phyloP scores from a whole-genome alignment of 225 moss, liverwort and hornwort species.

The Bryum argenteum region DNA sequence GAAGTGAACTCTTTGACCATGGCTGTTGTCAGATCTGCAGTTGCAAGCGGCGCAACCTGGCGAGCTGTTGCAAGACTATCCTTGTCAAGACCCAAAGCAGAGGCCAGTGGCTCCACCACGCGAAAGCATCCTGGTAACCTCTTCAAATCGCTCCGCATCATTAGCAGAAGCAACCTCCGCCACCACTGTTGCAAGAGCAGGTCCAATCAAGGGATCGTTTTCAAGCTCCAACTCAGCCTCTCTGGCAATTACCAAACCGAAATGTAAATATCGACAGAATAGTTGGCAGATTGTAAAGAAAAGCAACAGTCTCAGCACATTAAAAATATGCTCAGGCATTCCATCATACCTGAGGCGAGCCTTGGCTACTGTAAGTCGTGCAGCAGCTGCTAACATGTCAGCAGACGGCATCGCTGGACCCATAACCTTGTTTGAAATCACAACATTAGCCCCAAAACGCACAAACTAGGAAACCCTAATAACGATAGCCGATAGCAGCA shows the following conservation, averaged over 20 bases:
- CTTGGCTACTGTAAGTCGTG: constrained; percentile 75
- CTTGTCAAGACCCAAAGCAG: constrained; percentile 63
- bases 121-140: constrained; percentile 69
- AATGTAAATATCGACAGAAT: neutral
- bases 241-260: constrained; percentile 28
- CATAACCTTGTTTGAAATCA: constrained; percentile 50
- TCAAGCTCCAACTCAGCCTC: constrained; percentile 74
- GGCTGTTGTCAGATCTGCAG: constrained; percentile 86
- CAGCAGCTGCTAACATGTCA: constrained; percentile 82
- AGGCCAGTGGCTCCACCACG: constrained; percentile 69
- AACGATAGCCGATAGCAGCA: constrained; percentile 1
- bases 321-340: neutral
- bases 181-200: constrained; percentile 68
- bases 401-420: constrained; percentile 88
- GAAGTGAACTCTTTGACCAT: constrained; percentile 98
- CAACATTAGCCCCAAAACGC: too few relatives aligned
- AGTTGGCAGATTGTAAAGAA: neutral
- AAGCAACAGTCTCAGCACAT: neutral
- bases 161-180: constrained; percentile 84
- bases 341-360: constrained; percentile 61
- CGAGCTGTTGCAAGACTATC: constrained; percentile 58
- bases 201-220: constrained; percentile 78
- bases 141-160: constrained; percentile 89
- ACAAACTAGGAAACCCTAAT: constrained; percentile 1
- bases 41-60: constrained; percentile 80